A percentile compares a stretch with the other conserved stretches of the same genome.
Conservation (phyloP, 2,329 filamentous ascomycete species). For the Cercospora sojina region DNA sequence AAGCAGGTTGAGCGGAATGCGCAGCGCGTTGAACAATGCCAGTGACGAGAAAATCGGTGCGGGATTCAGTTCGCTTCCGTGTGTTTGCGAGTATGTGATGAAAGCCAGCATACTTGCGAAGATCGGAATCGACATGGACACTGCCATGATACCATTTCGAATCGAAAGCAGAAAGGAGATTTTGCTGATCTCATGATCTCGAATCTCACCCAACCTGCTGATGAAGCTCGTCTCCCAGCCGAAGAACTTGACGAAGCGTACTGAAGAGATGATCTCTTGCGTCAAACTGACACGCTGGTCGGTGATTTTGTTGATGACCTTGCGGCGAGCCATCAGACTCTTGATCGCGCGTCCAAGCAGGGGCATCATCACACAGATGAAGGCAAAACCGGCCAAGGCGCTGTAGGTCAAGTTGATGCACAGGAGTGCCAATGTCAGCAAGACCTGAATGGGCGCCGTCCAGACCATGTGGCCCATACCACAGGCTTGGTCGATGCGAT, state of each 20-base stretch:
- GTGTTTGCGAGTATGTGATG: conserved; percentile 69
- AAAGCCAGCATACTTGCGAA: conserved; percentile 96
- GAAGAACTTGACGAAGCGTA: conserved; percentile 95
- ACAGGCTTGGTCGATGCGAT: conserved; percentile 83
- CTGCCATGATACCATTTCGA: conserved; percentile 78
- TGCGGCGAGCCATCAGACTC: conserved; percentile 71
- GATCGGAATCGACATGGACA: conserved; percentile 82
- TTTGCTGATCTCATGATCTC: conserved; percentile 73
- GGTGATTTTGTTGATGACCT: conserved; percentile 85
- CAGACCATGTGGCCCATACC: conserved; percentile 90
- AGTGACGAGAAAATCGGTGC: conserved; percentile 88
- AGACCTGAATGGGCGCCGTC: conserved; percentile 75
- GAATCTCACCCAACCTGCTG: conserved; percentile 69
- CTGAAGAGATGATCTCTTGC: conserved; percentile 86
- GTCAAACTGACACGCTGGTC: conserved; percentile 89
- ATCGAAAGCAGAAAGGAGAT: conserved; percentile 82
- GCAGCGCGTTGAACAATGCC: conserved; percentile 86
- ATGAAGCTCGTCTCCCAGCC: conserved; percentile 92
- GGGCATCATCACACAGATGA: conserved; percentile 76
- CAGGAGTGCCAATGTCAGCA: conserved; percentile 77
- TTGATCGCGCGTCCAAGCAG: conserved; percentile 75
- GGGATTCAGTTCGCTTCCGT: conserved; percentile 64
- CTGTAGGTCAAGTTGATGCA: conserved; percentile 87
- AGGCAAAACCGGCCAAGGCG: conserved; percentile 80
- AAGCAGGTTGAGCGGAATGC: conserved; percentile 84